phyloP scores from a whole-genome alignment of 371 early-diverging fungal species.

The Mortierella sp. region DNA sequence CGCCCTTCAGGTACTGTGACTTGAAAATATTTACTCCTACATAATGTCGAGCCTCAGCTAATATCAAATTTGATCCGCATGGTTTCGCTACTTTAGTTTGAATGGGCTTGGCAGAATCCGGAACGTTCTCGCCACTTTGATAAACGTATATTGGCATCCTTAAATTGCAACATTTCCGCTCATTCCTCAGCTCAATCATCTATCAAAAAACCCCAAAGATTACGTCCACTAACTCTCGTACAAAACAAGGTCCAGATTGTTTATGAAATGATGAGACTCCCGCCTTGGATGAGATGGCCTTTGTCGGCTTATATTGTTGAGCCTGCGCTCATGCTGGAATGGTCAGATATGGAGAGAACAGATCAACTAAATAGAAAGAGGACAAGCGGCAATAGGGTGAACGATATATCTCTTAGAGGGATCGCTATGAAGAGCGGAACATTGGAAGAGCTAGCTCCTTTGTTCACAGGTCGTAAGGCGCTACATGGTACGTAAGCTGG shows the following conservation, averaged over 20 bases:
- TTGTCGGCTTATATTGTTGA: constrained; percentile 38
- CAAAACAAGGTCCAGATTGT: constrained; percentile 27
- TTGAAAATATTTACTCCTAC: not conserved
- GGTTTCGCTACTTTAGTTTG: constrained; percentile 58
- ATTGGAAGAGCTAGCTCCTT: constrained; percentile 12
- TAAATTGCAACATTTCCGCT: not conserved
- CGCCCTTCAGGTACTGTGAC: constrained; percentile 62
- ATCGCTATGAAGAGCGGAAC: constrained; percentile 16
- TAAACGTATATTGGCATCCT: not conserved
- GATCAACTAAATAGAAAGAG: not conserved
- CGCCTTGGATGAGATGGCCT: constrained; percentile 47
- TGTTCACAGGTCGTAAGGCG: constrained; percentile 17
- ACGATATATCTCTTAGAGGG: constrained; percentile 6
- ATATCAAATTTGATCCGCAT: not conserved
- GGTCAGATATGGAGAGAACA: constrained; percentile 24
- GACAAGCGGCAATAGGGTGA: not conserved
- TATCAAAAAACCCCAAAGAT: not conserved
- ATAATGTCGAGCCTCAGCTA: not conserved
- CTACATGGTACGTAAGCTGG: constrained; percentile 6
- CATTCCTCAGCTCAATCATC: not conserved
- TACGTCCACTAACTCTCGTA: constrained; percentile 18
- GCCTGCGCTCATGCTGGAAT: not conserved
- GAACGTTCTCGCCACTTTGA: constrained; percentile 66
- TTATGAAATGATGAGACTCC: constrained; percentile 30
- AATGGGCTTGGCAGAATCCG: constrained; percentile 79